These are phyloP conservation scores for Peltaster fructicola DNA, from an alignment of 2,329 filamentous ascomycete genomes.

Conservation along the genomic window DNA sequence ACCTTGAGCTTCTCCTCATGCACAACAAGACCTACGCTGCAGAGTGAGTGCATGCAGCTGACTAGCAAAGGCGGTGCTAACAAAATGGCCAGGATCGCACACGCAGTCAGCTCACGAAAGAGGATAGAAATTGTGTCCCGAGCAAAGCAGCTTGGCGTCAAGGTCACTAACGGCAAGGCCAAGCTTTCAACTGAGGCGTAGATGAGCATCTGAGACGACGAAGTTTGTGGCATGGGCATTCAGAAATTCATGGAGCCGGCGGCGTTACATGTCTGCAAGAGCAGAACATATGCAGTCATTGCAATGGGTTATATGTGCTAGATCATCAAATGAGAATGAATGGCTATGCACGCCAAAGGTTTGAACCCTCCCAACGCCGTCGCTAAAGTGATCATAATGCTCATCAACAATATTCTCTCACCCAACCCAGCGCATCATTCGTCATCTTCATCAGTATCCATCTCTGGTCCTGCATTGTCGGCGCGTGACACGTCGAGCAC, in stretches of 20 bases:
- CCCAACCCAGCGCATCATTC: too few relatives aligned
- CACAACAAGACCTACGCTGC: constrained; percentile 99
- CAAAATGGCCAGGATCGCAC: constrained; percentile 58
- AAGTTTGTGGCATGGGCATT: constrained; percentile 4
- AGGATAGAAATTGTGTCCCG: constrained; percentile 93
- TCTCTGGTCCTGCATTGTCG: too few relatives aligned
- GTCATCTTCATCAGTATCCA: constrained; percentile 1
- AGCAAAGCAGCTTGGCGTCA: constrained; percentile 96
- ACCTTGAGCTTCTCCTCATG: constrained; percentile 97
- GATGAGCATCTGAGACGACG: too few relatives aligned
- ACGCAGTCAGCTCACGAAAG: constrained; percentile 97
- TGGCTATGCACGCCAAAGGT: too few relatives aligned
- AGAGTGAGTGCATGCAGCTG: constrained; percentile 49
- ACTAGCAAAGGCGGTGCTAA: constrained; percentile 17
- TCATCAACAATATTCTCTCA: too few relatives aligned
- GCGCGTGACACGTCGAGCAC: too few relatives aligned
- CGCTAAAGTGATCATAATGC: too few relatives aligned
- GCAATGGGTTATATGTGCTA: constrained; percentile 6
- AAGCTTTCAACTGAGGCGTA: constrained; percentile 89
- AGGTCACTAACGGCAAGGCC: constrained; percentile 99
- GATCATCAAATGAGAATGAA: constrained; percentile 2
- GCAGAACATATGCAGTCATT: constrained; percentile 6
- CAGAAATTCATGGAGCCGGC: constrained; percentile 6
- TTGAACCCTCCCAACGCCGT: too few relatives aligned
- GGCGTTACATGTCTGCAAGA: constrained; percentile 5